These are phyloP conservation scores for Atkinsonella hypoxylon DNA, from an alignment of 2,329 filamentous ascomycete genomes.

Conservation along the genomic window DNA sequence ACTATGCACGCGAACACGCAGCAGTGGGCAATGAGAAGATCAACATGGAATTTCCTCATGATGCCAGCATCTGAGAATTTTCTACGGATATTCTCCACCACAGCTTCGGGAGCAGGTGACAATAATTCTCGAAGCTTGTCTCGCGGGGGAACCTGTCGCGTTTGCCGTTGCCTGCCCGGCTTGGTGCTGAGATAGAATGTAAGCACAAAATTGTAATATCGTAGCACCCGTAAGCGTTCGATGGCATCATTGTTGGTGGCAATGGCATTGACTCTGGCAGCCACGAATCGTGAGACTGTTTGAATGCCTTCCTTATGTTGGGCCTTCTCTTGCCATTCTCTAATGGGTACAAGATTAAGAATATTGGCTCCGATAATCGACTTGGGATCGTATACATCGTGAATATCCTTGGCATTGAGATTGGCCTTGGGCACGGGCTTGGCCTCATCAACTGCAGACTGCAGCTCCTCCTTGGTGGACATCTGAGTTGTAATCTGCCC, in stretches of 20 bases:
- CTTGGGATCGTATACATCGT: conserved; percentile 61
- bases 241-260: conserved; percentile 41
- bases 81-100: conserved; percentile 55
- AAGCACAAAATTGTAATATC: conserved; percentile 47
- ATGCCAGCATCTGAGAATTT: conserved; percentile 54
- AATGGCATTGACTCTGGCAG: conserved; percentile 44
- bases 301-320: conserved; percentile 44
- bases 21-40: conserved; percentile 62
- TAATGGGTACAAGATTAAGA: conserved; percentile 54
- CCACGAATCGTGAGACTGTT: conserved; percentile 51
- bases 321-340: conserved; percentile 62
- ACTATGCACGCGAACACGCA: conserved; percentile 59
- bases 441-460: conserved; percentile 49
- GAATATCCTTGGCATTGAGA: conserved; percentile 49
- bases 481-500: conserved; percentile 50
- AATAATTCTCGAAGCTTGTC: conserved; percentile 50
- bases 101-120: conserved; percentile 43
- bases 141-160: conserved; percentile 41
- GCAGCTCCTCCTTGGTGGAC: conserved; percentile 53
- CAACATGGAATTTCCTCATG: conserved; percentile 59
- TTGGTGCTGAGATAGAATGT: conserved; percentile 38
- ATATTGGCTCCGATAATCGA: conserved; percentile 56
- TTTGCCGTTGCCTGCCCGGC: conserved; percentile 33
- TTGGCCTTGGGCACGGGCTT: conserved; percentile 67
- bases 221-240: conserved; percentile 43